Conservation (phyloP, 768 basidiomycete genomes). For the Fomitopsis serialis region DNA sequence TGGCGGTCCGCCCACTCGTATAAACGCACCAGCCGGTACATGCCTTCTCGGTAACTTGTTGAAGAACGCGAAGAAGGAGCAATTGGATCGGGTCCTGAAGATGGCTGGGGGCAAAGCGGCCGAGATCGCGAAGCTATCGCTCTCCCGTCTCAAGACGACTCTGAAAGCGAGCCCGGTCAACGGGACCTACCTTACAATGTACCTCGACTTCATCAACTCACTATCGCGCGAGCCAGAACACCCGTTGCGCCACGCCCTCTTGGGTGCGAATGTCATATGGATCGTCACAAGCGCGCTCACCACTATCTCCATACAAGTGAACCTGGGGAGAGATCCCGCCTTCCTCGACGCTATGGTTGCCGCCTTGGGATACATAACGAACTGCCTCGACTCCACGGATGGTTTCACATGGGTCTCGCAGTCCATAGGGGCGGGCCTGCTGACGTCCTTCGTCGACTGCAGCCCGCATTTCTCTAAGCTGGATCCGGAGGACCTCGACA, state of each 20-base stretch:
- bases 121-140: constrained; percentile 23
- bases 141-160: constrained; percentile 24
- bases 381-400: constrained; percentile 32
- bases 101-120: constrained; percentile 23
- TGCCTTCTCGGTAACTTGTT: constrained; percentile 29
- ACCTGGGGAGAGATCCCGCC: constrained; percentile 9
- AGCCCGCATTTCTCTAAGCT: constrained; percentile 23
- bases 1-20: constrained; percentile 20
- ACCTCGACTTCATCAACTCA: constrained; percentile 28
- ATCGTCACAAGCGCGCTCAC: constrained; percentile 27
- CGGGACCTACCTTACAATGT: constrained; percentile 17
- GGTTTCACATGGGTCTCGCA: constrained; percentile 33
- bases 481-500: constrained; percentile 25
- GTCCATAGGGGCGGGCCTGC: constrained; percentile 27
- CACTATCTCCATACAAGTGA: constrained; percentile 20
- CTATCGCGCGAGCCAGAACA: constrained; percentile 24
- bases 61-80: constrained; percentile 11
- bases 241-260: constrained; percentile 27
- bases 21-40: constrained; percentile 23
- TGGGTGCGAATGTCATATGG: constrained; percentile 26
- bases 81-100: constrained; percentile 25
- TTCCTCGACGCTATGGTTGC: constrained; percentile 24
- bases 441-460: constrained; percentile 25
- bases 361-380: constrained; percentile 27
- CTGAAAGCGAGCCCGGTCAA: constrained; percentile 16